Base-by-base conservation (phyloP, 2,329 filamentous ascomycete genomes). In the Fusarium sp. region DNA sequence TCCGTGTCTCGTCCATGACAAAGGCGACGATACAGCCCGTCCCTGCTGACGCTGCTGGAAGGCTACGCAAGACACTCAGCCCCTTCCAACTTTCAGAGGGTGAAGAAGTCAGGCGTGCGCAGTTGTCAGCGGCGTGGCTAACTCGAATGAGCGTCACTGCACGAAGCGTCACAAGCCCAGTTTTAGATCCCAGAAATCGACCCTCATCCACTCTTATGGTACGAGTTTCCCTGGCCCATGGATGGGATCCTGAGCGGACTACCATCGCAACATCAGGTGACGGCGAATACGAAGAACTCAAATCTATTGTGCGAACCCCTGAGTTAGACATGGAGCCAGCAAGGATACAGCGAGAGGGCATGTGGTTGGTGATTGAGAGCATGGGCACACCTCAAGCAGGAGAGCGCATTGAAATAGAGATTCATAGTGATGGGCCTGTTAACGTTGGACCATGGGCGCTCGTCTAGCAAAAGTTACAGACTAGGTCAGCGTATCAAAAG, bases 331-430 rank as follows among this genome's bases (percentile, higher is more conserved):
- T 97, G 40, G 88, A 89, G 42, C 91, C 92, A 0, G 84, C 81
- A n/a, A 78, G 85, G 66, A 80, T 83, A 58, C 79, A 79, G 29
- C 79, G 79, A 11, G 85, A 86, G 20, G 89, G 89, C 18, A 77
- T 94, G 58, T 96, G 91, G 91, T 82, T 97, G 52, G 90, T 97
- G 8, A 81, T 97, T 40, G 94, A 97, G 78, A 86, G 91, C 67
- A 85, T 95, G 72, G 91, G 89, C n/a, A 86, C 85, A 13, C 82
- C 75, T 23, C 72, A 75, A 23, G 71, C 71, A 5, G 67, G 74
- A 4, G 76, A 80, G 23, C 77, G 81, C 57, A 85, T 92, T 10
- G 79, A 81, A 40, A 80, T 86, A 4, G 88, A 85, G 67, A 71
- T 87, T 10, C 77, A 85, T 18, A 86, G 83, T 55, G 85, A 85